Evolutionary conservation across 2,329 filamentous ascomycete species (phyloP).

Genomic region (Aspergillus eucalypticola): DNA sequence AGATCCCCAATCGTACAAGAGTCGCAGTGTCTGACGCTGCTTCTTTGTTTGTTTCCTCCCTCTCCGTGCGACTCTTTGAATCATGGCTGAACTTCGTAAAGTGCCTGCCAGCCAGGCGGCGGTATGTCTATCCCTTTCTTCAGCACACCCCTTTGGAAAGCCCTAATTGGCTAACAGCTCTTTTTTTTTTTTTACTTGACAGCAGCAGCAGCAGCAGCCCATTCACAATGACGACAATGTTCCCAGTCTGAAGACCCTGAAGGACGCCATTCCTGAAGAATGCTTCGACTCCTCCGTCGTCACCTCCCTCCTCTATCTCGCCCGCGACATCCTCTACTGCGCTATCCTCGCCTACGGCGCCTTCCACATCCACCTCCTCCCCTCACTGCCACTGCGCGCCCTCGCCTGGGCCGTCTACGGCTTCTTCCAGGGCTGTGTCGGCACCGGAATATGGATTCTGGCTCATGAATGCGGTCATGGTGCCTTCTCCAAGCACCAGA

Average conservation of each 20-base stretch:
- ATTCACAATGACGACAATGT: constrained; percentile 10
- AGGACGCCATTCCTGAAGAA: constrained; percentile 58
- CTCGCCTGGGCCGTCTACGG: constrained; percentile 61
- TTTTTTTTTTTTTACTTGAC: too few species aligned
- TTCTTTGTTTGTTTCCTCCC: neutral
- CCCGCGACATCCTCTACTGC: constrained; percentile 57
- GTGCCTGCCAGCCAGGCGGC: neutral
- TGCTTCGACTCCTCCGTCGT: constrained; percentile 60
- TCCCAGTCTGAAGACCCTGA: constrained; percentile 24
- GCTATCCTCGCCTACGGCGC: constrained; percentile 52
- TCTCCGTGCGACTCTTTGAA: neutral
- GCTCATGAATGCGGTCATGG: constrained; percentile 72
- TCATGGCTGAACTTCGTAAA: neutral
- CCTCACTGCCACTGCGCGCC: constrained; percentile 47
- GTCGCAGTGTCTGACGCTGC: neutral
- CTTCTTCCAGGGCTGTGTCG: constrained; percentile 65
- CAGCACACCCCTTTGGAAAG: neutral
- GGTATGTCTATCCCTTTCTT: neutral
- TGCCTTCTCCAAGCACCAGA: constrained; percentile 61
- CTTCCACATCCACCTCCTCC: constrained; percentile 56
- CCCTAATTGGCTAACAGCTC: neutral
- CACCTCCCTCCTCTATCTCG: constrained; percentile 57
- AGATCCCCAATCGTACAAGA: neutral
- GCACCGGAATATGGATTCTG: constrained; percentile 70
- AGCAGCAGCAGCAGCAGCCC: neutral